A percentile compares a stretch with the other conserved stretches of the same genome.
phyloP scores from a whole-genome alignment of 164 flowering plant species.

The Houttuynia cordata region DNA sequence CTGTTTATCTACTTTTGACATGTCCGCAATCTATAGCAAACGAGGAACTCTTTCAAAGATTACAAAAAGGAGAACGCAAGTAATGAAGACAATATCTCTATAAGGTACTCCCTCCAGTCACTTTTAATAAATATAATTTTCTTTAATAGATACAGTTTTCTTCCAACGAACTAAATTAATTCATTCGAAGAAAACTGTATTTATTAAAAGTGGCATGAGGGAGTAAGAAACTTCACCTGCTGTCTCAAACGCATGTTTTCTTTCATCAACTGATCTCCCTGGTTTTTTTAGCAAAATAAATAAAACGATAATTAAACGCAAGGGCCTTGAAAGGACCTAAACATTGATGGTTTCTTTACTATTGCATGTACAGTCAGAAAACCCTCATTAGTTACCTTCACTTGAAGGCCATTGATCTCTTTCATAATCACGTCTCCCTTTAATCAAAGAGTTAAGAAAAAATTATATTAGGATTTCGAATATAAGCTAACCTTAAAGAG shows the following conservation, averaged over 20 bases:
- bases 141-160: too few species aligned
- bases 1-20: slow-evolving; percentile 16
- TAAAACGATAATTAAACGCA: not conserved
- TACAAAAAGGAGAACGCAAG: not conserved
- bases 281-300: slow-evolving; percentile 3
- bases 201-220: too few species aligned
- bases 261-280: slow-evolving; percentile 55
- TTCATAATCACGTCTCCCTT: slow-evolving; percentile 70
- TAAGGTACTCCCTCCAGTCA: too few species aligned
- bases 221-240: slow-evolving; percentile 37
- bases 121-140: too few species aligned
- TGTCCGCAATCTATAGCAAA: slow-evolving; percentile 29
- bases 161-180: too few species aligned
- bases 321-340: not conserved
- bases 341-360: too few species aligned
- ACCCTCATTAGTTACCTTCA: slow-evolving; percentile 30
- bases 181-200: too few species aligned
- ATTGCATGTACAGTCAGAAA: too few species aligned
- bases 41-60: not conserved
- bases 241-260: slow-evolving; percentile 57
- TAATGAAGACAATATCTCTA: too few species aligned
- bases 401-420: slow-evolving; percentile 54
- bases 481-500: not conserved
- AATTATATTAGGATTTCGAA: not conserved
- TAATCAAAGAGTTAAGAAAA: too few species aligned